Evolutionary conservation across 2,329 filamentous ascomycete genomes (phyloP), one percentile per base, ranked within the genome.

Genomic region (Rutstroemia sp.): DNA sequence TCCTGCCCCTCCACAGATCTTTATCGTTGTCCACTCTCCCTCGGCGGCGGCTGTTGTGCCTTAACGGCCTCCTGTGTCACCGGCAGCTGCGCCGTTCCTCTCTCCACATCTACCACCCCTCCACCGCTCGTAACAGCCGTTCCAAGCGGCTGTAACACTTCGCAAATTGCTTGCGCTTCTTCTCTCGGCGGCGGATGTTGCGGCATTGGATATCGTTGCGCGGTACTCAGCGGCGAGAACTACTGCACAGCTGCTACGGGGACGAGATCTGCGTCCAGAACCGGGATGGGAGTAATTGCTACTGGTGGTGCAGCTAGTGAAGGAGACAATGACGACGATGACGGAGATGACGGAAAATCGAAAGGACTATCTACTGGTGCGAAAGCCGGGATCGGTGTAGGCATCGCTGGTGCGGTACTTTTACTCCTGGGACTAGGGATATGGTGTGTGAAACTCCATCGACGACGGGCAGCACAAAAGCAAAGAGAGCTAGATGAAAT

Each of bases 301-400:
- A 34, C 10, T 34, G 30, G 30, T 4, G 9, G 30, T 2, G 67
- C 71, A n/a, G 68, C 65, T 12, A 60, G 69, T 46, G 21, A 17
- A 19, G 42, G 42, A 14, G 39, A 19, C 14, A 14, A 42, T 3
- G 61, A 63, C 23, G 63, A 71, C 12, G 59, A 68, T 19, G 39
- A 42, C 3, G 61, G 63, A 21, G 63, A 71, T 14, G 59, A 68
- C 17, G 51, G 9, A 34, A 34, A 10, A 34, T 12, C 12, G 10
- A 34, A 34, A 5, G 30, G 67, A 2, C 65, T 82, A 5, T 76
- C 77, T 1, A 66, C 72, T 1, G 79, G 76, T 0, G 80, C 78
- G 2, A 81, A 78, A 63, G 79, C 77, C 0, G 81, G 81, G 2
- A 77, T 85, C n/a, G 80, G 76, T 5, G 72, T 78, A 0, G 81